These are phyloP conservation scores for Cyberlindnera americana DNA, from an alignment of 805 yeast species.

Conservation along the genomic window DNA sequence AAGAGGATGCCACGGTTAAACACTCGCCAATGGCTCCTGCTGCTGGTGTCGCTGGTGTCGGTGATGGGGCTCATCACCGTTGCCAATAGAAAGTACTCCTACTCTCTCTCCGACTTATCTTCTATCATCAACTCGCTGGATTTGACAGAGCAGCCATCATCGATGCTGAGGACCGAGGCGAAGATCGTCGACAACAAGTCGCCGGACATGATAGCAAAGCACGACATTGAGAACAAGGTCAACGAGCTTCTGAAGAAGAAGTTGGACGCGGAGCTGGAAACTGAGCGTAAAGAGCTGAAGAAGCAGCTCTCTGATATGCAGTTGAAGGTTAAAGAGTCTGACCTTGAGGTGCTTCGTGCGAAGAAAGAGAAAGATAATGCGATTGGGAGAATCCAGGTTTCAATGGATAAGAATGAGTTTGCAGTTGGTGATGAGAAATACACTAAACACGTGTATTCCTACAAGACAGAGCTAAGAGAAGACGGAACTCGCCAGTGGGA, in stretches of 20 bases:
- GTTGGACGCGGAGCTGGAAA: slow-evolving; percentile 13
- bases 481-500: slow-evolving; percentile 11
- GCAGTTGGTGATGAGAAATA: not conserved
- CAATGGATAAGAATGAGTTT: not conserved
- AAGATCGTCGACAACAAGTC: slow-evolving; percentile 14
- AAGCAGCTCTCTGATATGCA: slow-evolving; percentile 1
- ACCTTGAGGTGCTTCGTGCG: not conserved
- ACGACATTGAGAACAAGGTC: slow-evolving; percentile 18
- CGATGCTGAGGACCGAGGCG: slow-evolving; percentile 4
- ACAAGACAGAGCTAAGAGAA: slow-evolving; percentile 2
- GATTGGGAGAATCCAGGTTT: slow-evolving; percentile 3
- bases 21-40: slow-evolving; percentile 10
- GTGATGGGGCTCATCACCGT: slow-evolving; percentile 3
- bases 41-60: slow-evolving; percentile 6
- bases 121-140: slow-evolving; percentile 13
- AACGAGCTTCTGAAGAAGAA: slow-evolving; percentile 20
- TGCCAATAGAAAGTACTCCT: slow-evolving; percentile 7
- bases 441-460: slow-evolving; percentile 11
- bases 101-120: slow-evolving; percentile 11
- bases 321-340: slow-evolving; percentile 1
- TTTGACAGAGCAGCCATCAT: not conserved
- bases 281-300: slow-evolving; percentile 13
- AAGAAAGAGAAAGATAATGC: slow-evolving; percentile 2
- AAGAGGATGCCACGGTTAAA: slow-evolving; percentile 10
- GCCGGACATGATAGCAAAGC: slow-evolving; percentile 17